A percentile compares a stretch with the other conserved stretches of the same genome.
Evolutionary conservation across 2,329 filamentous ascomycete species (phyloP).

Genomic region (Sphaerostilbella broomeana): DNA sequence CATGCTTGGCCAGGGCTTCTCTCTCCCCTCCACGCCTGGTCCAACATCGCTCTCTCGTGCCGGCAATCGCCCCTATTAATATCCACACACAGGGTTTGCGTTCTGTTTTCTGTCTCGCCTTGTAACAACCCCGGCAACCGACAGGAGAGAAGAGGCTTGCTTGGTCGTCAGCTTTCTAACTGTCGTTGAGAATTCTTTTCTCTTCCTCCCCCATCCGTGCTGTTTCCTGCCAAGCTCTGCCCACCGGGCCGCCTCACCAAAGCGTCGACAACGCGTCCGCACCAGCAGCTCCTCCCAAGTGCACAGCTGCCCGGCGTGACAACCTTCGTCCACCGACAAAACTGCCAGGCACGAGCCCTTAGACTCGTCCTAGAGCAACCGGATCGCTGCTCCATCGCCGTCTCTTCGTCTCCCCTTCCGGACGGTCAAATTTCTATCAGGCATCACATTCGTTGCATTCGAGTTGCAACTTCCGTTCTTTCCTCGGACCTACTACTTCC

Average conservation of each 20-base stretch:
- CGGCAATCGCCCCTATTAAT: not conserved
- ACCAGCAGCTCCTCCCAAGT: not conserved
- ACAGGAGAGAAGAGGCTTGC: too few species aligned
- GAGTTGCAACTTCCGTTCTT: conserved; percentile 1
- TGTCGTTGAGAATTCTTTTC: not conserved
- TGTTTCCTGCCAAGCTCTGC: too few species aligned
- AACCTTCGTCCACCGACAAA: not conserved
- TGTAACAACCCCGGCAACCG: too few species aligned
- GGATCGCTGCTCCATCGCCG: not conserved
- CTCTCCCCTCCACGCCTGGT: not conserved
- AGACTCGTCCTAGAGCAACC: not conserved
- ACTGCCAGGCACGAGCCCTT: not conserved
- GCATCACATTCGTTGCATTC: conserved; percentile 6
- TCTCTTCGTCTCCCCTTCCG: conserved; percentile 7
- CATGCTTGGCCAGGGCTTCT: not conserved
- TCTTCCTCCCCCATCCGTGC: not conserved
- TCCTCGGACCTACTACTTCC: not conserved
- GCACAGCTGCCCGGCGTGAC: too few species aligned
- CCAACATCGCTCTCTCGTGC: too few species aligned
- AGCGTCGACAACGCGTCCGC: too few species aligned
- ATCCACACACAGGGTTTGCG: not conserved
- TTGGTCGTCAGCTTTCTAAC: not conserved
- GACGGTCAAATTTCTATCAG: conserved; percentile 3
- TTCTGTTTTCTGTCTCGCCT: not conserved
- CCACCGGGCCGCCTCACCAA: too few species aligned